Base-by-base conservation (phyloP, 306 rosid species). In the Cucurbita moschata region DNA sequence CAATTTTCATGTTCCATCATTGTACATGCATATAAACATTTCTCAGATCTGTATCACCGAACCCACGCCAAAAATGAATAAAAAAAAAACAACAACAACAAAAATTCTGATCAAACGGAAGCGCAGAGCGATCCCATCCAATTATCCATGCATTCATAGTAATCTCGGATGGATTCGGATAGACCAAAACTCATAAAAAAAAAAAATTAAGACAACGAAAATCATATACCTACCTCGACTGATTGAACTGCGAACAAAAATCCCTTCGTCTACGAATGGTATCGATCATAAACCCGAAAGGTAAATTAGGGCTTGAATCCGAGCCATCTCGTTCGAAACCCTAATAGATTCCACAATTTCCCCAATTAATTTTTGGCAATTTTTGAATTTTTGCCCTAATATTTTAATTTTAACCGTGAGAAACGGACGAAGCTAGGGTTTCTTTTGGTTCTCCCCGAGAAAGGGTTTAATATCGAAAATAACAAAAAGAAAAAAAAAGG, bases 1-100 rank as follows among this genome's bases (percentile, higher is more conserved):
- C 49, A 82, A 82, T 75, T 87, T 78, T 86, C 90, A 88, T 88
- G 85, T 91, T 79, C 89, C 96, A 90, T 86, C 96, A 88, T 86
- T 84, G 69, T 81, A 78, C 86, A 83, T 75, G 74, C 81, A 81
- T 52, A 60, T 44, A 74, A 76, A 77, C 90, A 80, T 75, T 76
- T 78, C 75, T 38, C 85, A 88, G 96, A 94, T 94, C 99, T 89
- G 95, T 75, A 44, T 78, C 81, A 82, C 82, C 82, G 65, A 79
- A 76, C 73, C 62, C 80, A 76, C 37, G 59, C 72, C 75, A 73
- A 60, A 83, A 81, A 77, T 75, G 72, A 37, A 1, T 0, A 53
- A 75, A 62, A 75, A 76, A 72, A 47, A 55, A 75, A 62, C 70
- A 76, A 72, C 39, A 55, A 76, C 47, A 71, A 69, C 55, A 80